Base-by-base conservation (phyloP, 805 yeast genomes). In the Scheffersomyces ergatensis region DNA sequence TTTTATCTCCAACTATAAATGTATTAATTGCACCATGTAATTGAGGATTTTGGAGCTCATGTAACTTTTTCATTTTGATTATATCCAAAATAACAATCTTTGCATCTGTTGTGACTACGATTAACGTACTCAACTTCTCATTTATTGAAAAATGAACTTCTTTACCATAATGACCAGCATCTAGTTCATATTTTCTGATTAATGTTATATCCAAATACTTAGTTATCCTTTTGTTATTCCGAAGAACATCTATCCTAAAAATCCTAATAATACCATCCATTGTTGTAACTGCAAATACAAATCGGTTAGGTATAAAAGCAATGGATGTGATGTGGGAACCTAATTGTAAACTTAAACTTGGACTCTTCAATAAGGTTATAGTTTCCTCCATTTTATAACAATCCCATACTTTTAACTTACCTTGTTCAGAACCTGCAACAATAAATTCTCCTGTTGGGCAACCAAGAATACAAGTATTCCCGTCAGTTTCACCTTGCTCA, bases 351-450 rank as follows among this genome's bases (percentile, higher is more conserved):
- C 76, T 63, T 6, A 77, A 47, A 7, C 69, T 58, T 0, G 88
- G 72, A 3, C 43, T 53, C 44, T 73, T 64, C 23, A 76, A 75
- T 8, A 76, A 64, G 3, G 81, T 77, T 31, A 83, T 85, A 40
- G 75, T 76, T 38, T 82, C 88, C 18, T 29, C 15, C 27, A 90
- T 62, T 43, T 80, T 77, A 8, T 65, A 52, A 0, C 82, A 61
- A 54, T 88, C 95, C 97, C 97, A 93, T 0, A 92, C 60, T 47
- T 80, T 83, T 30, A 93, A 53, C 1, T 65, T 55, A 0, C 97
- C 96, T 21, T 76, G 74, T 36, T 82, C 85, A 6, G 93, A 87
- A 2, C 89, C 96, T 2, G 93, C 82, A 2, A 89, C 65, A 47
- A 92, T 81, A 47, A 78, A 83, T 18, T 76, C 76, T 13, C 79